Evolutionary conservation across 805 yeast species (phyloP).

Genomic region (Pichia phayaonensis): DNA sequence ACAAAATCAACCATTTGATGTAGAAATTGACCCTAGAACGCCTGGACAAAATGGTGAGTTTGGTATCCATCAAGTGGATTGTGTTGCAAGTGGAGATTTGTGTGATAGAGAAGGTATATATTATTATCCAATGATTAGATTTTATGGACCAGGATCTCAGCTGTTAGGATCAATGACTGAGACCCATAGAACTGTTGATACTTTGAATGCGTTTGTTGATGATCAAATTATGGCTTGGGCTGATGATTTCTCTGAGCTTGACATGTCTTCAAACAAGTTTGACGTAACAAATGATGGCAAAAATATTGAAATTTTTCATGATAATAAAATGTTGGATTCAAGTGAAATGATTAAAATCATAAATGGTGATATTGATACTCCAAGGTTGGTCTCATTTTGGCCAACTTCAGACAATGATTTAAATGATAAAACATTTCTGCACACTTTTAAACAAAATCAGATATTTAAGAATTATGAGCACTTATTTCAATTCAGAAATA

Average conservation of each 20-base stretch:
- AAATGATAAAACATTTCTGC: slow-evolving; percentile 26
- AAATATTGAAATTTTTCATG: background rate
- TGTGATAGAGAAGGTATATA: slow-evolving; percentile 59
- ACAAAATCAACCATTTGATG: slow-evolving; percentile 39
- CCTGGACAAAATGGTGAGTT: slow-evolving; percentile 26
- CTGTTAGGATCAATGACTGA: slow-evolving; percentile 35
- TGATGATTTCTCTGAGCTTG: slow-evolving; percentile 32
- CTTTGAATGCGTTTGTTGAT: slow-evolving; percentile 45
- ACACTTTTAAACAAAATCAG: slow-evolving; percentile 27
- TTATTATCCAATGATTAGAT: slow-evolving; percentile 63
- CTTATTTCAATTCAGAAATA: slow-evolving; percentile 42
- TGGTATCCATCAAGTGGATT: slow-evolving; percentile 59
- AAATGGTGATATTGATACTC: slow-evolving; percentile 41
- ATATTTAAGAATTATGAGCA: slow-evolving; percentile 38
- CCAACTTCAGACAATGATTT: slow-evolving; percentile 44
- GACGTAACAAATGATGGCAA: background rate
- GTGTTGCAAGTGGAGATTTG: slow-evolving; percentile 79
- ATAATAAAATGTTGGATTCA: slow-evolving; percentile 14
- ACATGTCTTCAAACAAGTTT: slow-evolving; percentile 32
- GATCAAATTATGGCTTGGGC: slow-evolving; percentile 39
- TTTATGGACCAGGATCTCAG: slow-evolving; percentile 53
- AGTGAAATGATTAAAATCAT: slow-evolving; percentile 40
- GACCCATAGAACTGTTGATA: slow-evolving; percentile 39
- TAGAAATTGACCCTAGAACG: slow-evolving; percentile 39
- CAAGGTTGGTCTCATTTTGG: slow-evolving; percentile 59